These are phyloP conservation scores for Leptographium galeiforme DNA, from an alignment of 2,329 filamentous ascomycete genomes.

Conservation along the genomic window DNA sequence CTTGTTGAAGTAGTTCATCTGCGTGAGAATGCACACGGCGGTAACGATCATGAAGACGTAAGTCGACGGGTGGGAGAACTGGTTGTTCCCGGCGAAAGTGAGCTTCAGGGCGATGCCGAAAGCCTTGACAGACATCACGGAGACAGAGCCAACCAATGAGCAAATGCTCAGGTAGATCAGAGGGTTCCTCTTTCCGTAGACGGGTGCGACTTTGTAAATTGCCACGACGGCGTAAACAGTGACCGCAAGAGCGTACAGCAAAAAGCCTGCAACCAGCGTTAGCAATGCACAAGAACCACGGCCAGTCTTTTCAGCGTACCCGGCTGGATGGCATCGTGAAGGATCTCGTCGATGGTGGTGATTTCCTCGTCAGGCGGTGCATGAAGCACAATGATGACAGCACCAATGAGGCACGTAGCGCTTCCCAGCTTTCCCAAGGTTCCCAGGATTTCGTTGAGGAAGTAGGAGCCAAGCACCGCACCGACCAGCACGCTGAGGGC, in stretches of 20 bases:
- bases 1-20: conserved; percentile 99
- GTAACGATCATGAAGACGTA: conserved; percentile 96
- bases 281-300: not conserved
- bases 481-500: conserved; percentile 91
- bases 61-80: conserved; percentile 87
- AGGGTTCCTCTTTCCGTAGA: conserved; percentile 88
- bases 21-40: conserved; percentile 83
- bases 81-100: conserved; percentile 84
- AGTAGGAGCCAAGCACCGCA: conserved; percentile 88
- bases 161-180: conserved; percentile 96
- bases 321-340: conserved; percentile 80
- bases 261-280: conserved; percentile 50
- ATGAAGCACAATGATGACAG: conserved; percentile 94
- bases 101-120: conserved; percentile 97
- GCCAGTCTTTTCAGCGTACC: conserved; percentile 39
- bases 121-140: conserved; percentile 98
- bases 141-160: conserved; percentile 91
- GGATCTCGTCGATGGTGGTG: conserved; percentile 78
- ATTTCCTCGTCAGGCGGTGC: conserved; percentile 90
- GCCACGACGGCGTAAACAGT: conserved; percentile 77
- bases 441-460: conserved; percentile 82
- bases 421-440: conserved; percentile 85
- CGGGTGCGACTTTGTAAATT: conserved; percentile 89
- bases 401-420: conserved; percentile 89
- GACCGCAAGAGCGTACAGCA: conserved; percentile 72